These are phyloP conservation scores for Suhomyces maxii DNA, from an alignment of 1,139 yeast species.

Conservation along the genomic window DNA sequence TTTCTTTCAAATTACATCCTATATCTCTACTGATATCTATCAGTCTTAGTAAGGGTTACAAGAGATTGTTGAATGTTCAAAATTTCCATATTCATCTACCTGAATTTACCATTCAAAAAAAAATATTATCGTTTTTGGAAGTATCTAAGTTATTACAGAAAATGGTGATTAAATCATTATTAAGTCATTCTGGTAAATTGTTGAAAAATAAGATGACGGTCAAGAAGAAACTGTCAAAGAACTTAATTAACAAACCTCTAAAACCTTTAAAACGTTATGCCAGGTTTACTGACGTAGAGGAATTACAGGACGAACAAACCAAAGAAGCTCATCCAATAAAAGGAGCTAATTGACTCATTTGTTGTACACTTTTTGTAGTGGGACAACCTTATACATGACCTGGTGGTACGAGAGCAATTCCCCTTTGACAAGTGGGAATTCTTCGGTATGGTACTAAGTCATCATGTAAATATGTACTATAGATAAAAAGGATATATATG, in stretches of 20 bases:
- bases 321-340: neutral
- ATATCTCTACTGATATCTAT: constrained; percentile 56
- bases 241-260: constrained; percentile 19
- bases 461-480: constrained; percentile 2
- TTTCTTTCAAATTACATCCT: constrained; percentile 46
- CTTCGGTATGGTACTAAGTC: neutral
- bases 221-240: constrained; percentile 18
- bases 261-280: constrained; percentile 30
- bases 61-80: constrained; percentile 60
- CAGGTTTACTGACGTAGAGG: constrained; percentile 25
- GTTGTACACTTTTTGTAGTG: neutral
- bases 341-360: neutral
- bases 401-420: neutral
- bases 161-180: constrained; percentile 49
- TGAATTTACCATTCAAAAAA: constrained; percentile 45
- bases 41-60: constrained; percentile 54
- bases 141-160: constrained; percentile 53
- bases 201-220: constrained; percentile 52
- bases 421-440: constrained; percentile 8
- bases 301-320: constrained; percentile 12
- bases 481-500: neutral
- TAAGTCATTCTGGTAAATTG: constrained; percentile 60
- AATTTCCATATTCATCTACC: constrained; percentile 59
- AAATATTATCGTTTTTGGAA: constrained; percentile 56
- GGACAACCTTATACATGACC: neutral